Conservation (phyloP, 139 green algal species). For the Penium margaritaceum region DNA sequence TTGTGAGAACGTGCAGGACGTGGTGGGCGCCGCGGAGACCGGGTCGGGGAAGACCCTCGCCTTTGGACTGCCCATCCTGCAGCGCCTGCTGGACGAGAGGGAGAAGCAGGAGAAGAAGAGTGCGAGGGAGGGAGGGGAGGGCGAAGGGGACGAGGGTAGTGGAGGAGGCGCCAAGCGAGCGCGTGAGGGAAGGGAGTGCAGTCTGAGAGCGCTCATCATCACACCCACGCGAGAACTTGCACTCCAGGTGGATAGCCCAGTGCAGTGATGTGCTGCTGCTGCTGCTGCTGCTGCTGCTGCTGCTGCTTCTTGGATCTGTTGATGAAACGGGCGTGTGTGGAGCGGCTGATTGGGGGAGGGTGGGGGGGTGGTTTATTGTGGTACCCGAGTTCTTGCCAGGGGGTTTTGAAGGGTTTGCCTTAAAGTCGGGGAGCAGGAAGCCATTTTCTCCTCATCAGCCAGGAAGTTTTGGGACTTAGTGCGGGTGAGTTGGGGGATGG, state of each 20-base stretch:
- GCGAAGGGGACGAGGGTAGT: conserved; percentile 74
- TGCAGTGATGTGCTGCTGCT: no score
- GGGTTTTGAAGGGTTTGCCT: no score
- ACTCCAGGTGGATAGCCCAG: conserved; percentile 79
- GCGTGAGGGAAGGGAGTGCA: background rate
- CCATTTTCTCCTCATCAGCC: no score
- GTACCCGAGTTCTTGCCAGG: no score
- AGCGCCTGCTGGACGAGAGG: conserved; percentile 49
- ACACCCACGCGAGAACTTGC: conserved; percentile 88
- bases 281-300: no score
- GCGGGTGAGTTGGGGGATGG: no score
- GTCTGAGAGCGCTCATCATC: conserved; percentile 81
- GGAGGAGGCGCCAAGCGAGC: background rate
- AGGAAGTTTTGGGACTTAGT: no score
- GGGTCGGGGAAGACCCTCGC: conserved; percentile 96
- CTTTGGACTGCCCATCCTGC: conserved; percentile 88
- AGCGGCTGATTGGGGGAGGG: no score
- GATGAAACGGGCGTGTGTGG: no score
- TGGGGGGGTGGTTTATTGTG: no score
- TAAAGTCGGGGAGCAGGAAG: no score
- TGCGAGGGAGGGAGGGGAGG: background rate
- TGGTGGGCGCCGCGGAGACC: conserved; percentile 92
- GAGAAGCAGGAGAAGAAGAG: conserved; percentile 9
- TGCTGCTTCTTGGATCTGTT: no score
- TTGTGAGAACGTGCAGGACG: conserved; percentile 67